Evolutionary conservation across 352 stramenopile genomes (phyloP).

Genomic region (Phytophthora macrochlamydospora): DNA sequence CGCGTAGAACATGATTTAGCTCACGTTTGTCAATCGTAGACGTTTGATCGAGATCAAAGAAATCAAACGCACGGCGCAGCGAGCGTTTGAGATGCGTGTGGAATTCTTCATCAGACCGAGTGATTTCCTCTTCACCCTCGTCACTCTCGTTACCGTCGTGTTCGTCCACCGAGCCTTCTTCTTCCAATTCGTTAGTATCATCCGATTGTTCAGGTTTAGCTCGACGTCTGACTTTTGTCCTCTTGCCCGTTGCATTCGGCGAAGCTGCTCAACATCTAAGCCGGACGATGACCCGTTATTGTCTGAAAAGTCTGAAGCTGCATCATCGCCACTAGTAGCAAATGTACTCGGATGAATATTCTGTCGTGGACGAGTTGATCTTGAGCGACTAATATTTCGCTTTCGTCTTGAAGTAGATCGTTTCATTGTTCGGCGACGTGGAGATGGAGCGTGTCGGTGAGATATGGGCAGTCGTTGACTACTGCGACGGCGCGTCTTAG

Average conservation of each 20-base stretch:
- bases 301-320: conserved; percentile 7
- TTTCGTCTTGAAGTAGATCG: conserved; percentile 12
- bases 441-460: conserved; percentile 2
- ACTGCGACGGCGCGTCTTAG: conserved; percentile 12
- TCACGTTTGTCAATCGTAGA: conserved; percentile 76
- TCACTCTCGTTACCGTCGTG: conserved; percentile 21
- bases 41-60: conserved; percentile 78
- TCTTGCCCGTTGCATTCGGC: conserved; percentile 29
- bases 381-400: conserved; percentile 16
- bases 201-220: conserved; percentile 4
- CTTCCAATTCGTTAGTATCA: conserved; percentile 3
- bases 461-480: conserved; percentile 4
- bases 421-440: not conserved
- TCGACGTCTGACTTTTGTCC: conserved; percentile 6
- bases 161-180: not conserved
- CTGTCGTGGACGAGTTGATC: conserved; percentile 1
- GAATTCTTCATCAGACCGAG: conserved; percentile 65
- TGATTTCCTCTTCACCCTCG: conserved; percentile 27
- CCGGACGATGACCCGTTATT: conserved; percentile 40
- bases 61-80: conserved; percentile 72
- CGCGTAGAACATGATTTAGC: conserved; percentile 65
- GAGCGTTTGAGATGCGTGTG: conserved; percentile 63
- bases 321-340: conserved; percentile 4
- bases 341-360: conserved; percentile 5
- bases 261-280: conserved; percentile 49